Evolutionary conservation across 2,329 filamentous ascomycete genomes (phyloP), one percentile per base, ranked within the genome.

Genomic region (Penicillium sp.): DNA sequence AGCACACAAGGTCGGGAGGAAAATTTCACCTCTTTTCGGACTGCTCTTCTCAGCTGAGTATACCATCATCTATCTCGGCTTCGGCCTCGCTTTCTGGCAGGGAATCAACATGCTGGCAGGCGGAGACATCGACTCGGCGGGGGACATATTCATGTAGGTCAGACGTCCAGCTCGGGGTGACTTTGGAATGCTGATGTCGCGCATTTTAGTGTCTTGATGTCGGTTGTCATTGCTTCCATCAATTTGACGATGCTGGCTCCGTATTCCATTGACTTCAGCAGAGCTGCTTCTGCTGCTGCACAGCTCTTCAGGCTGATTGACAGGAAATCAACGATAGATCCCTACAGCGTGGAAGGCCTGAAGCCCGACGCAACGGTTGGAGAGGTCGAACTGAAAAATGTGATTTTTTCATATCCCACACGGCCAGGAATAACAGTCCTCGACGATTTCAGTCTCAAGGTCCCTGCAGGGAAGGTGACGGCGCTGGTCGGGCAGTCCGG

Each of bases 281-380:
- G 89, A 17, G 91, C 89, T 46, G 81, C 95, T 5, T 91, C 92
- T 30, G 94, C 95, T 2, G 93, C 92, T 3, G 86, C 87, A 60
- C 97, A 98, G 81, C 97, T 99, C 65, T 97, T 90, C 81, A 91
- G 88, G 73, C 97, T 93, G 1, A 98, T 98, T 67, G 94, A 98
- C 76, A 90, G 95, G 55, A 71, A 81, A 2, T 97, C 95, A 0
- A 93, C 94, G 0, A 83, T 98, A 51, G 91, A 99, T 71, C 89
- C 94, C 0, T 86, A 87, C 7, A 86, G 85, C 3, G 85, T 89
- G 1, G 82, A 84, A 6, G 95, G 94, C 17, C 82, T 86, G 62
- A 93, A 84, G 67, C 84, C 95, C 1, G 88, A 92, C 1, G 77
- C 86, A 19, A 83, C 97, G 1, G 82, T 90, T 61, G 95, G 95